Evolutionary conservation across 1,284 basidiomycete species (phyloP).

Genomic region (Kwoniella shivajii): DNA sequence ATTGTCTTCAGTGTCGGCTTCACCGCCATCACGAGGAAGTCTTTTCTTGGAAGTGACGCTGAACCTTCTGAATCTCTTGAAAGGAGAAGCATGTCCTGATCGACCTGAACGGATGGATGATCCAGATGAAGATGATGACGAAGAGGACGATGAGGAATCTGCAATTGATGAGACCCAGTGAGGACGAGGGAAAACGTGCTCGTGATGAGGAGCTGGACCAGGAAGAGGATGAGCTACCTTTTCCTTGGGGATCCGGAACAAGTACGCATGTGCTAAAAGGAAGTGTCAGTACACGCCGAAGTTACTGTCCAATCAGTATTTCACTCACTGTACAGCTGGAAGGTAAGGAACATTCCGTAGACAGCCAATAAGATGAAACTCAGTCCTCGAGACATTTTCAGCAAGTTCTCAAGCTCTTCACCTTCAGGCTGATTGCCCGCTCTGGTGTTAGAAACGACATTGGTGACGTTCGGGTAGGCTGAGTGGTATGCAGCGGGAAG

Average conservation of each 20-base stretch:
- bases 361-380: conserved; percentile 63
- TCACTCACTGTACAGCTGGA: conserved; percentile 59
- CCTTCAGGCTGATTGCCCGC: conserved; percentile 26
- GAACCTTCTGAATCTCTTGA: conserved; percentile 30
- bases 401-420: conserved; percentile 45
- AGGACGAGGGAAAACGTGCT: conserved; percentile 49
- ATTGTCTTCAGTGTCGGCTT: conserved; percentile 14
- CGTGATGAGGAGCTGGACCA: conserved; percentile 43
- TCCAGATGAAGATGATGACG: conserved; percentile 26
- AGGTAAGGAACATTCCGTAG: conserved; percentile 55
- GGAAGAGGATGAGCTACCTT: conserved; percentile 32
- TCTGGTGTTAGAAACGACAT: conserved; percentile 24
- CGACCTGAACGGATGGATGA: conserved; percentile 12
- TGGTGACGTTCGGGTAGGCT: conserved; percentile 42
- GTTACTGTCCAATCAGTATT: background rate
- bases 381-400: conserved; percentile 58
- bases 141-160: conserved; percentile 38
- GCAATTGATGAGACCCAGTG: conserved; percentile 50
- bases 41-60: conserved; percentile 16
- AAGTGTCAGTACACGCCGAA: background rate
- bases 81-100: conserved; percentile 11
- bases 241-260: conserved; percentile 56
- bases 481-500: conserved; percentile 70
- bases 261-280: conserved; percentile 58
- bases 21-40: conserved; percentile 8